These are phyloP conservation scores for Nakaseomyces kungkrabaensis DNA, from an alignment of 1,139 yeast genomes.

Conservation along the genomic window DNA sequence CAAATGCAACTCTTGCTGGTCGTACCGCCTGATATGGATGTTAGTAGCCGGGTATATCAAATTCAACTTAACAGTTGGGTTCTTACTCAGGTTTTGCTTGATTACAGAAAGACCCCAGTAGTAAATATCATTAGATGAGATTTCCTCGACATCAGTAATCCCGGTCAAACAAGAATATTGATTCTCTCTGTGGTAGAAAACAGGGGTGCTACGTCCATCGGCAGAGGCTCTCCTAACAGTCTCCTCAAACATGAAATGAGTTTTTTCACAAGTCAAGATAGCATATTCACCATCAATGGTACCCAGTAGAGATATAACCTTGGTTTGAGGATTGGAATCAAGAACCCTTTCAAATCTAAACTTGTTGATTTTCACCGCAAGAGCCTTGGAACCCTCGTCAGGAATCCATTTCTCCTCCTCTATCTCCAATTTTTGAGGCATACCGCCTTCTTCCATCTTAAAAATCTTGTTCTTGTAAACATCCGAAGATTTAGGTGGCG, in stretches of 20 bases:
- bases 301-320: conserved; percentile 59
- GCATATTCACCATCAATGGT: conserved; percentile 49
- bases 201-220: conserved; percentile 17
- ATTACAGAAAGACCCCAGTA: conserved; percentile 62
- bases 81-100: conserved; percentile 36
- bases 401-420: conserved; percentile 3
- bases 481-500: conserved; percentile 2
- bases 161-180: conserved; percentile 20
- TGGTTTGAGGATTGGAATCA: conserved; percentile 52
- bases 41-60: conserved; percentile 85
- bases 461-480: conserved; percentile 1
- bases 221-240: conserved; percentile 16
- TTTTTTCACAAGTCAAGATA: conserved; percentile 64
- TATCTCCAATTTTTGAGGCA: neutral
- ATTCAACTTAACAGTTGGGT: conserved; percentile 65
- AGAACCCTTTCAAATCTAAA: conserved; percentile 40
- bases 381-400: conserved; percentile 1
- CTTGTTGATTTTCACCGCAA: conserved; percentile 11
- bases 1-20: conserved; percentile 46
- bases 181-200: conserved; percentile 18
- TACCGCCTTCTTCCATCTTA: neutral
- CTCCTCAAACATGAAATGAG: conserved; percentile 41
- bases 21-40: conserved; percentile 69
- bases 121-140: conserved; percentile 71
- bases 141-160: conserved; percentile 33